Conservation (phyloP, 1,284 basidiomycete genomes). For the Malassezia arunalokei region DNA sequence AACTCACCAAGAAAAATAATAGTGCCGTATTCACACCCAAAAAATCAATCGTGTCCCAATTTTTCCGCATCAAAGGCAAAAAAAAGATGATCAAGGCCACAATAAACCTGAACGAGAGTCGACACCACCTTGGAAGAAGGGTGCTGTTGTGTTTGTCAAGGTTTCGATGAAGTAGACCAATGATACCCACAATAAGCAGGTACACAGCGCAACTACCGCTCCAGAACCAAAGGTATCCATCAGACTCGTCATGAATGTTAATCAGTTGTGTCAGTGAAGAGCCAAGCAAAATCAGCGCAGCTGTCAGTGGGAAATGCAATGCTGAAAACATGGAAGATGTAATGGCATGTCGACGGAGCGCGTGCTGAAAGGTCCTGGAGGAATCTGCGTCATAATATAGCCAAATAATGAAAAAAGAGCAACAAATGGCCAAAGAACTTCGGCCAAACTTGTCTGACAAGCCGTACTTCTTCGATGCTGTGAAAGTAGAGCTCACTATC, state of each 20-base stretch:
- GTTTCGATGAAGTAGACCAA: constrained; percentile 34
- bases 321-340: constrained; percentile 35
- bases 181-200: constrained; percentile 25
- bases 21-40: constrained; percentile 23
- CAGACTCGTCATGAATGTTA: constrained; percentile 9
- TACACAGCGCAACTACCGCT: constrained; percentile 21
- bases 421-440: constrained; percentile 27
- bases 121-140: constrained; percentile 24
- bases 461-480: constrained; percentile 18
- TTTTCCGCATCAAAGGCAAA: constrained; percentile 23
- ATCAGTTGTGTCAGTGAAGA: constrained; percentile 23
- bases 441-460: constrained; percentile 26
- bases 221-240: constrained; percentile 35
- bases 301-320: constrained; percentile 41
- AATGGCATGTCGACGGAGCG: constrained; percentile 36
- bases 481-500: constrained; percentile 24
- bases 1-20: constrained; percentile 23
- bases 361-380: constrained; percentile 40
- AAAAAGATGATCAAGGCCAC: constrained; percentile 21
- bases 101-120: constrained; percentile 26
- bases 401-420: constrained; percentile 41
- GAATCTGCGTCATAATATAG: constrained; percentile 35
- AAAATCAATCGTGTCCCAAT: constrained; percentile 23
- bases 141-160: constrained; percentile 28
- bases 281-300: constrained; percentile 31